phyloP scores from a whole-genome alignment of 441 rosid species.

The Viola pubescens region DNA sequence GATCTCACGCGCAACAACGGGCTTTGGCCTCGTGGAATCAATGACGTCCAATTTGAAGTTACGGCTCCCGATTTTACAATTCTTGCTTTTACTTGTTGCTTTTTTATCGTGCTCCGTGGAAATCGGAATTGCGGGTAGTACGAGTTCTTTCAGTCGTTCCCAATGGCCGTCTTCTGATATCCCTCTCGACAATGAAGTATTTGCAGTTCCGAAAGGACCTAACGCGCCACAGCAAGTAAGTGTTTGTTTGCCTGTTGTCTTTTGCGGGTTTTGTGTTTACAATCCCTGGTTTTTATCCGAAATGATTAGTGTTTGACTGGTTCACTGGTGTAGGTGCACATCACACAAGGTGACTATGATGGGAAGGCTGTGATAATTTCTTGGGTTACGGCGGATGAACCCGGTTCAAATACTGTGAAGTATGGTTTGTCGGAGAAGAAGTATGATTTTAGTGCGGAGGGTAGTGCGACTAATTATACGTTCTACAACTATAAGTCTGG shows the following conservation, averaged over 20 bases:
- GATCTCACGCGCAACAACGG: no score
- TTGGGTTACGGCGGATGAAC: slow-evolving; percentile 71
- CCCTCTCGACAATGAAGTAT: slow-evolving; percentile 33
- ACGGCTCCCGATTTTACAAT: slow-evolving; percentile 9
- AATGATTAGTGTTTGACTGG: not conserved
- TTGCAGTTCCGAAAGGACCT: slow-evolving; percentile 35
- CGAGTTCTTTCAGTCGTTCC: slow-evolving; percentile 30
- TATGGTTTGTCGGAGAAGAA: slow-evolving; percentile 40
- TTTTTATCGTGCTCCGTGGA: slow-evolving; percentile 7
- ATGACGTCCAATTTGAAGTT: not conserved
- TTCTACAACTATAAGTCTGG: slow-evolving; percentile 70
- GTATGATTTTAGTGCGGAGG: slow-evolving; percentile 49
- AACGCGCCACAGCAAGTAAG: slow-evolving; percentile 49
- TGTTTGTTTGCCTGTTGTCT: not conserved
- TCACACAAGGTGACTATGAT: slow-evolving; percentile 85
- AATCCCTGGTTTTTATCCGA: not conserved
- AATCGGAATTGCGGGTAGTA: slow-evolving; percentile 23
- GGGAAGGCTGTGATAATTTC: slow-evolving; percentile 79
- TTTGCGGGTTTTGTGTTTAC: not conserved
- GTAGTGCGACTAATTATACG: slow-evolving; percentile 49
- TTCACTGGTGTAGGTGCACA: slow-evolving; percentile 48
- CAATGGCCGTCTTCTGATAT: slow-evolving; percentile 43
- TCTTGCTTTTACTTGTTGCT: slow-evolving; percentile 3
- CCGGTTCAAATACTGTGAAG: slow-evolving; percentile 43
- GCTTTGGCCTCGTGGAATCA: no score